Base-by-base conservation (phyloP, 139 green algal species). In the Volvox africanus region DNA sequence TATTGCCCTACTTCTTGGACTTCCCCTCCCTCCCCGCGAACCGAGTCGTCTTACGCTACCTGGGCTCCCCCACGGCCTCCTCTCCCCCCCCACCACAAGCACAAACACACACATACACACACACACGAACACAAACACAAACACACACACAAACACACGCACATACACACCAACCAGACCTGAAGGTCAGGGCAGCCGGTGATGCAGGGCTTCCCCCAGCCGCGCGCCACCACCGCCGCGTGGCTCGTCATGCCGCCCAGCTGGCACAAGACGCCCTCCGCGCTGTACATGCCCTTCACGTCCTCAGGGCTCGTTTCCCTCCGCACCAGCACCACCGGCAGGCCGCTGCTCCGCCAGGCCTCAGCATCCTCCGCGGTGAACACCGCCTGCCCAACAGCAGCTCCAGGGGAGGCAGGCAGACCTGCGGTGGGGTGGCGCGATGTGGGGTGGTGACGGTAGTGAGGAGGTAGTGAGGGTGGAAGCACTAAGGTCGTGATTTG, bases 161-260 rank as follows among this genome's bases (percentile, higher is more conserved):
- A 19, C 62, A 69, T 26, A 17, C 62, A 69, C 17, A 69, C 62
- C 62, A 69, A 69, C 65, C 65, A 12, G 2, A 98, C 94, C 88
- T 94, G 76, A 44, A 99, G 92, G 36, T 92, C 93, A n/a, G 93
- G 88, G 93, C 96, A 97, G 55, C 97, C 97, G 37, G 93, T 97
- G 73, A 98, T 94, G 94, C 97, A 99, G 61, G 97, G 95, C 96
- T 99, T 99, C 84, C 97, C 97, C 97, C 97, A 91, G 76, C 97
- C 97, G 32, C 97, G 93, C 16, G 97, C 97, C 62, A 99, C 97
- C 84, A 99, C 97, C 24, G 97, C 97, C 28, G 97, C 97, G 88
- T 99, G 97, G 26, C 91, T 96, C 44, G 97, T 99, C 97, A 98
- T 98, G 86, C 97, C 97, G 36, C 97, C 97, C 80, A 96, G 93